Percentiles rank a stretch among this genome's conserved stretches.
Conservation (phyloP, 208 protist genomes). For the Crithidia sp. region DNA sequence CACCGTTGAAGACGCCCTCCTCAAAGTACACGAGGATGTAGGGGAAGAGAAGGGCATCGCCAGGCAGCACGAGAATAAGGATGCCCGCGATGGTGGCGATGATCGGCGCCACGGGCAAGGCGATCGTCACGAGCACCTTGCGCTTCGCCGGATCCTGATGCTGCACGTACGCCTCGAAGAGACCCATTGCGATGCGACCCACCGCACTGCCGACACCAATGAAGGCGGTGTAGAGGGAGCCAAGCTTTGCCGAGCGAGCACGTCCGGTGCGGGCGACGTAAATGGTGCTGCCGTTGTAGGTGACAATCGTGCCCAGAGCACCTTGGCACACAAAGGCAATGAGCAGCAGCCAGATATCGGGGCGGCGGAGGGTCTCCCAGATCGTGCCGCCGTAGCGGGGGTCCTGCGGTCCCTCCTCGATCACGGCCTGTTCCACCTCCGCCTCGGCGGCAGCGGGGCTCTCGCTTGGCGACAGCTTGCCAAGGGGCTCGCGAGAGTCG, state of each 20-base stretch:
- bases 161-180: conserved; percentile 75
- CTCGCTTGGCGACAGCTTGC: not conserved
- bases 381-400: conserved; percentile 60
- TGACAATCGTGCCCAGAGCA: conserved; percentile 57
- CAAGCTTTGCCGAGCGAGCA: conserved; percentile 34
- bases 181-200: conserved; percentile 58
- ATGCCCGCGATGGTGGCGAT: conserved; percentile 59
- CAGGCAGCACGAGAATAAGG: conserved; percentile 66
- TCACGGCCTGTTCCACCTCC: conserved; percentile 9
- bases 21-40: conserved; percentile 79
- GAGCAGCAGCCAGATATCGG: conserved; percentile 64
- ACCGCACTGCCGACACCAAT: conserved; percentile 64
- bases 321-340: conserved; percentile 60
- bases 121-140: conserved; percentile 54
- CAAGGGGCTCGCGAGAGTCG: conserved; percentile 4
- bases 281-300: conserved; percentile 73
- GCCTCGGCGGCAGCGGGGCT: not conserved
- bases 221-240: conserved; percentile 71
- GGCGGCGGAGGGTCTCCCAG: conserved; percentile 34
- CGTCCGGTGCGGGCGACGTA: conserved; percentile 64
- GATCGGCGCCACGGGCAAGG: conserved; percentile 48
- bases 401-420: conserved; percentile 49
- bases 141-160: conserved; percentile 53
- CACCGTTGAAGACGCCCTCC: conserved; percentile 61
- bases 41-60: conserved; percentile 58